Evolutionary conservation across 176 grass and related monocot genomes (phyloP).

Genomic region (Oryza glumipatula): DNA sequence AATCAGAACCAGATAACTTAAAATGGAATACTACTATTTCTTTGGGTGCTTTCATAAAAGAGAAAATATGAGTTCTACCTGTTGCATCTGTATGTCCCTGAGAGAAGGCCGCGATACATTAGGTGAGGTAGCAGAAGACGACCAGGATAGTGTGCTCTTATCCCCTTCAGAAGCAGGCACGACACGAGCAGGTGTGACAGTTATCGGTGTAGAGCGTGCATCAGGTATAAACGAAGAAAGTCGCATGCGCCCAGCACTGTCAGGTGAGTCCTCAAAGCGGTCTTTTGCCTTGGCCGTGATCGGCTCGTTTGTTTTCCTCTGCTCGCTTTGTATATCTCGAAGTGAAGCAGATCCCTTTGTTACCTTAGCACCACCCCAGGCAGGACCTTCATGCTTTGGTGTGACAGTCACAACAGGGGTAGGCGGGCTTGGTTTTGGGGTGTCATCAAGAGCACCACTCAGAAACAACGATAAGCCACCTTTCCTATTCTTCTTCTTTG

Average conservation of each 20-base stretch:
- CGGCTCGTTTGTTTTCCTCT: constrained; percentile 65
- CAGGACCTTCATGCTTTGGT: constrained; percentile 83
- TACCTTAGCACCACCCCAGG: constrained; percentile 89
- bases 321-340: constrained; percentile 92
- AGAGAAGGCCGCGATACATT: constrained; percentile 70
- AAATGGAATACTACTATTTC: neutral
- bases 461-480: constrained; percentile 92
- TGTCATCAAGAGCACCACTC: constrained; percentile 93
- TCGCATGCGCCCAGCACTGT: constrained; percentile 45
- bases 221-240: constrained; percentile 78
- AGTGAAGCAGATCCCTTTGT: constrained; percentile 71
- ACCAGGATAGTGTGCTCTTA: constrained; percentile 83
- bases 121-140: constrained; percentile 73
- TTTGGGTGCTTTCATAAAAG: neutral
- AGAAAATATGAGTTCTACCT: constrained; percentile 51
- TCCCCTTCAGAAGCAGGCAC: constrained; percentile 67
- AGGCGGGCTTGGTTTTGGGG: constrained; percentile 60
- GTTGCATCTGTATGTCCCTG: constrained; percentile 96
- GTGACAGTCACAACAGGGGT: constrained; percentile 40
- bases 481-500: constrained; percentile 96
- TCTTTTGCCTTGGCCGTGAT: constrained; percentile 48
- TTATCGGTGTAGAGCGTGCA: constrained; percentile 59
- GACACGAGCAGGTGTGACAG: constrained; percentile 44
- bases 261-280: constrained; percentile 47
- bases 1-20: neutral